These are phyloP conservation scores for Lepraria neglecta DNA, from an alignment of 495 filamentous ascomycete species.

Conservation along the genomic window DNA sequence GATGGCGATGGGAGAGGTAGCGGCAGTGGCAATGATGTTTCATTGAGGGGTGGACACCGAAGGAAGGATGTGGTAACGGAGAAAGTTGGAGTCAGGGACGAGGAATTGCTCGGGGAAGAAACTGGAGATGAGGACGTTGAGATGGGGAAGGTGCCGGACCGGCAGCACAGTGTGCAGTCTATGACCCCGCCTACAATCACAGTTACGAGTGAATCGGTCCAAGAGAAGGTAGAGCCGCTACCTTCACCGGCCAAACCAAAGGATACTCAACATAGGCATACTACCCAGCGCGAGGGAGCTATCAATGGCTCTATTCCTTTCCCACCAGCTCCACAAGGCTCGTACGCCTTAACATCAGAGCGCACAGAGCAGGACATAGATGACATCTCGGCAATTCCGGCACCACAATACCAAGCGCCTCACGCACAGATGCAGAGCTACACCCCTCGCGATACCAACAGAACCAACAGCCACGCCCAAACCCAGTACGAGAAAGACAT, in stretches of 20 bases:
- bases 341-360: too few relatives aligned
- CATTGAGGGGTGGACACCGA: neutral
- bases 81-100: conserved; percentile 25
- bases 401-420: neutral
- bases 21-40: neutral
- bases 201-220: conserved; percentile 2
- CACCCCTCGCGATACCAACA: neutral
- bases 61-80: conserved; percentile 7
- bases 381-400: too few relatives aligned
- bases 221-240: neutral
- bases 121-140: conserved; percentile 24
- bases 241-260: neutral
- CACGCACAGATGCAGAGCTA: conserved; percentile 10
- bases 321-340: too few relatives aligned
- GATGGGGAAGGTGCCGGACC: conserved; percentile 20
- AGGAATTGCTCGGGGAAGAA: conserved; percentile 29
- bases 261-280: neutral
- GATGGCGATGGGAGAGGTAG: conserved; percentile 19
- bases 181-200: neutral
- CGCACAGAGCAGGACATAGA: too few relatives aligned
- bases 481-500: conserved; percentile 11
- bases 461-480: neutral
- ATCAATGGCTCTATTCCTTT: neutral
- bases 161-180: conserved; percentile 3
- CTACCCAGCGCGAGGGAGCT: conserved; percentile 9